phyloP scores from a whole-genome alignment of 805 yeast genomes.

The Priceomyces melissophilus region DNA sequence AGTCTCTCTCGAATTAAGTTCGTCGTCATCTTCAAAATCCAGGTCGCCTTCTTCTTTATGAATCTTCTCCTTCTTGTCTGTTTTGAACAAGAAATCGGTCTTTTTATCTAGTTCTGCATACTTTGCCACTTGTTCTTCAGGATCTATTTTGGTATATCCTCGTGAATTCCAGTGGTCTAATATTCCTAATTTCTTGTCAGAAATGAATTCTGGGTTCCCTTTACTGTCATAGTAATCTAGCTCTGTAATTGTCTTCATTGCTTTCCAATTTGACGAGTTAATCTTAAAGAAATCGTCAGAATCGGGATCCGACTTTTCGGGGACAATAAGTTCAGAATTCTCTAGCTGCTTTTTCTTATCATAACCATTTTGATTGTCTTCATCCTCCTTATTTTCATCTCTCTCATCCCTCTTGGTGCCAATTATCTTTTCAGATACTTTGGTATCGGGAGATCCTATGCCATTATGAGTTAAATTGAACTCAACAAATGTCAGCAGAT shows the following conservation, averaged over 20 bases:
- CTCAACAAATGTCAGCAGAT: constrained; percentile 20
- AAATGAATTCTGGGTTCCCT: constrained; percentile 56
- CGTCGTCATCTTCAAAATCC: constrained; percentile 39
- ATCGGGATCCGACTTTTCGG: constrained; percentile 9
- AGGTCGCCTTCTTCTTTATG: constrained; percentile 20
- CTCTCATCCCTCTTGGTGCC: neutral
- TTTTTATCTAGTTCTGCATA: constrained; percentile 50
- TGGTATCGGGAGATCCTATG: constrained; percentile 1
- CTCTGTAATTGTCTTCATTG: constrained; percentile 79
- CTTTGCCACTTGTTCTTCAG: constrained; percentile 79
- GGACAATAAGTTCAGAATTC: neutral
- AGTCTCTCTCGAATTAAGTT: constrained; percentile 55
- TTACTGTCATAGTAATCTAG: constrained; percentile 76
- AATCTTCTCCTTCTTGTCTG: constrained; percentile 11
- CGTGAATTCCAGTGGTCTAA: constrained; percentile 16
- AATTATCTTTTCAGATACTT: constrained; percentile 6
- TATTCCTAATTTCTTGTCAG: constrained; percentile 37
- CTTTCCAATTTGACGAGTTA: constrained; percentile 66
- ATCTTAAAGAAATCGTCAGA: constrained; percentile 36
- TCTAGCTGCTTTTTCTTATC: neutral
- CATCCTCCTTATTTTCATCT: neutral
- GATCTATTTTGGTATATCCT: constrained; percentile 87
- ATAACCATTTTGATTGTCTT: too few relatives aligned
- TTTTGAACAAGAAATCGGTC: constrained; percentile 48
- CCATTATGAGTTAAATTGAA: constrained; percentile 21